phyloP scores from a whole-genome alignment of 2,329 filamentous ascomycete genomes.

The Fusarium praegraminearum region DNA sequence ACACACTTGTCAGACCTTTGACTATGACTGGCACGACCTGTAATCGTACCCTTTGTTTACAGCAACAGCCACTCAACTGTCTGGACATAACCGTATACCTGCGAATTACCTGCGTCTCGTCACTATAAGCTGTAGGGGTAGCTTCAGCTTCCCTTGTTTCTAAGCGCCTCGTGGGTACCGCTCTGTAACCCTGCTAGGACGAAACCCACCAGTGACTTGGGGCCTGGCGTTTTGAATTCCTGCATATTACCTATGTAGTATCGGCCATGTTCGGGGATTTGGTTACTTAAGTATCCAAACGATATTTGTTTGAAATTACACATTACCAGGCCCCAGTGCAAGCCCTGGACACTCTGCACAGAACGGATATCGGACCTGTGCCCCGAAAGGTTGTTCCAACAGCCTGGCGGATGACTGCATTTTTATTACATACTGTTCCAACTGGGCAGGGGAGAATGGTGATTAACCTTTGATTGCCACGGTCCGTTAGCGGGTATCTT shows the following conservation, averaged over 20 bases:
- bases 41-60: neutral
- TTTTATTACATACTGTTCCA: neutral
- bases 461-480: constrained; percentile 27
- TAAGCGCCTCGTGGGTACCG: constrained; percentile 37
- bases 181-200: constrained; percentile 32
- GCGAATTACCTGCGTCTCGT: neutral
- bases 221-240: constrained; percentile 27
- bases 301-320: constrained; percentile 11
- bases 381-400: neutral
- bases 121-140: constrained; percentile 5
- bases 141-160: constrained; percentile 34
- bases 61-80: constrained; percentile 11
- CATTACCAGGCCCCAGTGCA: neutral
- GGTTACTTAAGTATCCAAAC: constrained; percentile 4
- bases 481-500: constrained; percentile 31
- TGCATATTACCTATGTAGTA: constrained; percentile 1
- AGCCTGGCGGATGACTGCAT: constrained; percentile 6
- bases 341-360: neutral
- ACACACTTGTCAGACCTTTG: constrained; percentile 1
- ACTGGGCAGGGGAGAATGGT: constrained; percentile 26
- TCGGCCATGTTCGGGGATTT: neutral
- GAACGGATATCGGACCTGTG: constrained; percentile 12
- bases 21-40: neutral
- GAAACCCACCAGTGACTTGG: constrained; percentile 30
- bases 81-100: constrained; percentile 8